These are phyloP conservation scores for Yamadazyma paraphyllophila DNA, from an alignment of 805 yeast genomes.

Conservation along the genomic window DNA sequence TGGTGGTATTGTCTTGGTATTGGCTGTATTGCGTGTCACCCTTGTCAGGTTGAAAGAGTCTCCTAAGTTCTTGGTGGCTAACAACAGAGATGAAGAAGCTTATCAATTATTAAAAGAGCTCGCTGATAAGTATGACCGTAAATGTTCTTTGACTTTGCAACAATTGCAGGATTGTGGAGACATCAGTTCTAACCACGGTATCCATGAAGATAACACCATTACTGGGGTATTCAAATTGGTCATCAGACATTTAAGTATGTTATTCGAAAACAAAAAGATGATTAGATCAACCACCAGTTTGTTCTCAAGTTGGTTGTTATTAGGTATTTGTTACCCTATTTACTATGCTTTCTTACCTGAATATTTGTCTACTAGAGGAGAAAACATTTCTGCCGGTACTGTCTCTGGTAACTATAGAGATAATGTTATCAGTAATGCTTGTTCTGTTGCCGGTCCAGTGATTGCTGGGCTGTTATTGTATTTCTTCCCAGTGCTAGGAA, in stretches of 20 bases:
- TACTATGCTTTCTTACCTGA: constrained; percentile 53
- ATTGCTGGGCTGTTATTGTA: constrained; percentile 43
- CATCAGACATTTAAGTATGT: constrained; percentile 36
- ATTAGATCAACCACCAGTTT: constrained; percentile 40
- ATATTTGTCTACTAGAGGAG: constrained; percentile 53
- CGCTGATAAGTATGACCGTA: constrained; percentile 47
- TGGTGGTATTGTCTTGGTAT: constrained; percentile 46
- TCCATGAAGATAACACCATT: constrained; percentile 21
- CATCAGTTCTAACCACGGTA: constrained; percentile 18
- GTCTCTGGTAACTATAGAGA: constrained; percentile 46
- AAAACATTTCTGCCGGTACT: constrained; percentile 39
- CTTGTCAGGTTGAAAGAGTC: constrained; percentile 46
- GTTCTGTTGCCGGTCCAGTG: constrained; percentile 53
- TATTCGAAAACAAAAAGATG: constrained; percentile 44
- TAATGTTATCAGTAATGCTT: constrained; percentile 45
- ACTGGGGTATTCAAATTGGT: constrained; percentile 21
- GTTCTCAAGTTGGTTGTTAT: constrained; percentile 50
- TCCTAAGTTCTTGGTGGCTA: constrained; percentile 54
- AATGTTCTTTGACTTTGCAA: constrained; percentile 45
- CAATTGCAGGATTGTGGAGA: constrained; percentile 46
- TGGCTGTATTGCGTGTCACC: constrained; percentile 33
- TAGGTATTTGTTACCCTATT: constrained; percentile 55
- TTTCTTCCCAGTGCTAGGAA: constrained; percentile 38
- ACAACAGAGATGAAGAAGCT: constrained; percentile 53
- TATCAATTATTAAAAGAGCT: constrained; percentile 39